phyloP scores from a whole-genome alignment of 306 rosid genomes.

The Begonia fuchsioides region DNA sequence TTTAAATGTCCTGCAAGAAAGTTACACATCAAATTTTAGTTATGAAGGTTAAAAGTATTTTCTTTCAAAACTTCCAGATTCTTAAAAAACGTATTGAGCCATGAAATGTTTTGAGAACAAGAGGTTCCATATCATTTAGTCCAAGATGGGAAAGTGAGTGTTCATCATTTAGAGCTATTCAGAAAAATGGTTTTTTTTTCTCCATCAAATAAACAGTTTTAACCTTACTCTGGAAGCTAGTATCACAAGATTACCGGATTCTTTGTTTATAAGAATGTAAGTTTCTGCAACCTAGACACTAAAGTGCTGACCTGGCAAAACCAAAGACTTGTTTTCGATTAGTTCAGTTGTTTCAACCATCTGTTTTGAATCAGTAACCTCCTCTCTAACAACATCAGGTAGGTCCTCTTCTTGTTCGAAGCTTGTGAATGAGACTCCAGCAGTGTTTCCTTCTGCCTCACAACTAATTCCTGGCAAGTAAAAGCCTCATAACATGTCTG shows the following conservation, averaged over 20 bases:
- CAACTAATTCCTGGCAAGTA: conserved; percentile 23
- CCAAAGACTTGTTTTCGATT: conserved; percentile 14
- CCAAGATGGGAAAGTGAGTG: no score
- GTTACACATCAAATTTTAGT: neutral
- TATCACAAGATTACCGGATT: neutral
- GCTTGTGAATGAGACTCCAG: conserved; percentile 10
- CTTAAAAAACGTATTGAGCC: neutral
- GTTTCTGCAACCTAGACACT: neutral
- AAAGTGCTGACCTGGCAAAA: conserved; percentile 26
- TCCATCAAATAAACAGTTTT: no score
- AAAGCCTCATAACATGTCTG: conserved; percentile 6
- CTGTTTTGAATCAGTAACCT: conserved; percentile 9
- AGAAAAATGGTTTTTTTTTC: no score
- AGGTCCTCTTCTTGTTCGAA: conserved; percentile 15
- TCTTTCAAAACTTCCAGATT: neutral
- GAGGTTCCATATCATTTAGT: no score
- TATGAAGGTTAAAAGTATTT: neutral
- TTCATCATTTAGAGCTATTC: no score
- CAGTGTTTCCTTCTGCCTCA: conserved; percentile 16
- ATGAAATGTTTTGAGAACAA: no score
- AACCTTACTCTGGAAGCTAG: neutral
- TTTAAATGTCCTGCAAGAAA: conserved; percentile 22
- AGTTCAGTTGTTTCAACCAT: conserved; percentile 10
- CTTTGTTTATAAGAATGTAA: conserved; percentile 1
- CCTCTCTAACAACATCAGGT: conserved; percentile 13